A percentile compares a stretch with the other conserved stretches of the same genome.
Evolutionary conservation across 805 yeast species (phyloP).

Genomic region (Zygosaccharomyces lentus): DNA sequence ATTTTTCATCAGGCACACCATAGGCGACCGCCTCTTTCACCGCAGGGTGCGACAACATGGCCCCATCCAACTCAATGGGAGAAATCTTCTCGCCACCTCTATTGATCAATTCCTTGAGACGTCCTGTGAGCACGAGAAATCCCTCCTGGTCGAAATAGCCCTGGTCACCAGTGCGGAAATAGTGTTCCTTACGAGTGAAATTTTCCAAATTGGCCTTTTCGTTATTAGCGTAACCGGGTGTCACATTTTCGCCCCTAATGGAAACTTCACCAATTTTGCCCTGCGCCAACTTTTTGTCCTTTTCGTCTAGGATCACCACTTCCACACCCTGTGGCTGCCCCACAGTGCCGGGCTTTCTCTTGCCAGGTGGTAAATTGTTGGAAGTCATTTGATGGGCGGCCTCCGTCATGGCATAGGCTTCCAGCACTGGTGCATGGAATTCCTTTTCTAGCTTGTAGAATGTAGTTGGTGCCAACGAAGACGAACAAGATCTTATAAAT

Average conservation of each 20-base stretch:
- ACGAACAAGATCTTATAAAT: conserved; percentile 68
- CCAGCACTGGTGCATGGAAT: conserved; percentile 64
- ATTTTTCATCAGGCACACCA: conserved; percentile 61
- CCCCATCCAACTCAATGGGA: conserved; percentile 65
- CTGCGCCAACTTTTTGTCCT: conserved; percentile 44
- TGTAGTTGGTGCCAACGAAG: conserved; percentile 64
- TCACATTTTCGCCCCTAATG: conserved; percentile 63
- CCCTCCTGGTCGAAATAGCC: conserved; percentile 59
- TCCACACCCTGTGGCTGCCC: conserved; percentile 71
- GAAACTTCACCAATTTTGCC: conserved; percentile 66
- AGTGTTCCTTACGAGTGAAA: conserved; percentile 51
- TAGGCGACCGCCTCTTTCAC: conserved; percentile 67
- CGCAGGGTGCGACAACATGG: conserved; percentile 55
- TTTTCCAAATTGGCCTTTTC: conserved; percentile 65
- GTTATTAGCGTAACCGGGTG: conserved; percentile 68
- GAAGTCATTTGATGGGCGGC: conserved; percentile 80
- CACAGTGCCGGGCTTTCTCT: conserved; percentile 66
- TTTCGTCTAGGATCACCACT: conserved; percentile 50
- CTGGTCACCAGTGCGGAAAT: conserved; percentile 77
- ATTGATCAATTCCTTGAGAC: conserved; percentile 69
- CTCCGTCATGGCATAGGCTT: conserved; percentile 80
- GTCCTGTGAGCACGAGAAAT: conserved; percentile 58
- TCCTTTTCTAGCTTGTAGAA: conserved; percentile 52
- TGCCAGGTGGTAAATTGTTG: conserved; percentile 60
- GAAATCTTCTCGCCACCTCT: conserved; percentile 77